Base-by-base conservation (phyloP, 2,329 filamentous ascomycete genomes). In the Trichoderma asperellum region DNA sequence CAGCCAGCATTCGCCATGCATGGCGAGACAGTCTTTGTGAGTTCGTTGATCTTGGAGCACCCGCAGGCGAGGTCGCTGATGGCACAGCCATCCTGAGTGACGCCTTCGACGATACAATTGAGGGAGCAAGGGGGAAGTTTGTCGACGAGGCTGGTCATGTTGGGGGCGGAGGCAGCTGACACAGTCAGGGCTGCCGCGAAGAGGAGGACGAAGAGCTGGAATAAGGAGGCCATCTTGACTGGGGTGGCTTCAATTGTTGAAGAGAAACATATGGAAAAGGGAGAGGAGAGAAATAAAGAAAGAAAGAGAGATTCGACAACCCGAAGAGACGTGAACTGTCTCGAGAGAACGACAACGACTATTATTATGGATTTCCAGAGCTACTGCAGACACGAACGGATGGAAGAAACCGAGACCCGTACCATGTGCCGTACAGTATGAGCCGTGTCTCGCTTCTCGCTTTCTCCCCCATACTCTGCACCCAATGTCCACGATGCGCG, bases 51-150 rank as follows among this genome's bases (percentile, higher is more conserved):
- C 49, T 81, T 78, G 60, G 58, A 56, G 74, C 82, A 84, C 69
- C 79, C 78, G 75, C 82, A 84, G 16, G 65, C 71, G 55, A 77
- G 72, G 73, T 84, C 80, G 66, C 70, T 70, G 61, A 75, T 29
- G 2, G 57, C 68, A 75, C 82, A 84, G 69, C 77, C 77, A 47
- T 80, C 74, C 55, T 73, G 49, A 21, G 71, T 71, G 24, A 78
- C 76, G 12, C 75, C 78, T 7, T 73, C 64, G 47, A 75, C 71
- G 69, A 83, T 75, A 72, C 82, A 84, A 4, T 72, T 58, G 71
- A 77, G 72, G 14, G 82, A 79, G 73, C 82, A 84, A 6, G 72
- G 52, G 24, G 82, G 82, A 12, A 83, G 77, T 65, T 72, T 27
- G 12, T 65, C 40, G 35, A 71, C 71, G 24, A 77, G 57, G 10